Percentiles rank a stretch among this genome's conserved stretches.
These are phyloP conservation scores for Pseudogymnoascus sp. DNA, from an alignment of 2,329 filamentous ascomycete genomes.

Conservation along the genomic window DNA sequence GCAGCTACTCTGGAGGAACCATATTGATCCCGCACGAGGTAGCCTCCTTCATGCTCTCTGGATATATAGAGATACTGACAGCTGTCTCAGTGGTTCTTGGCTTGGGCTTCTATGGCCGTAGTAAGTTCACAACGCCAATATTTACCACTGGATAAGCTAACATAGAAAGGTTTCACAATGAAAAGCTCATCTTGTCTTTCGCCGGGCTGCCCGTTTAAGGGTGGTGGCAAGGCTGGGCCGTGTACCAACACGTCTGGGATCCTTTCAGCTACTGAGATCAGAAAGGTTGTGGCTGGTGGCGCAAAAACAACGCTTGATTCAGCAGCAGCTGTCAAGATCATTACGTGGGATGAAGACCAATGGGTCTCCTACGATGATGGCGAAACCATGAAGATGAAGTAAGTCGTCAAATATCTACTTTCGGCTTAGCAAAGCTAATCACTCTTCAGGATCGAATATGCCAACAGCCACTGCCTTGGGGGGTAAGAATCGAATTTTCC, in stretches of 20 bases:
- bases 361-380: constrained; percentile 27
- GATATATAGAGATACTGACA: not conserved
- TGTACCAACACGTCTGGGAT: constrained; percentile 23
- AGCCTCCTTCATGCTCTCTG: constrained; percentile 32
- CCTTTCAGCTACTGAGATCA: constrained; percentile 11
- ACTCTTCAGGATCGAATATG: not conserved
- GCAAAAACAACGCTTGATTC: constrained; percentile 22
- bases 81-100: not conserved
- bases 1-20: constrained; percentile 38
- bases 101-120: constrained; percentile 34
- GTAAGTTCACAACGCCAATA: not conserved
- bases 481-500: not conserved
- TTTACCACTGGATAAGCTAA: not conserved
- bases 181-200: constrained; percentile 16
- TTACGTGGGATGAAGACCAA: constrained; percentile 30
- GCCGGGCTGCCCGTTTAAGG: constrained; percentile 18
- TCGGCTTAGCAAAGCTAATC: not conserved
- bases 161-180: constrained; percentile 16
- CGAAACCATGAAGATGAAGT: not conserved
- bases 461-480: not conserved
- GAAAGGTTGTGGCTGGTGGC: constrained; percentile 15
- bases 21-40: constrained; percentile 34
- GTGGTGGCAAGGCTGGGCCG: constrained; percentile 17
- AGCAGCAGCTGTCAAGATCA: constrained; percentile 26
- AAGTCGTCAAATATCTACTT: not conserved